Percentiles rank a stretch among this genome's conserved stretches.
Conservation (phyloP, 805 yeast genomes). For the Wickerhamomyces bovis region DNA sequence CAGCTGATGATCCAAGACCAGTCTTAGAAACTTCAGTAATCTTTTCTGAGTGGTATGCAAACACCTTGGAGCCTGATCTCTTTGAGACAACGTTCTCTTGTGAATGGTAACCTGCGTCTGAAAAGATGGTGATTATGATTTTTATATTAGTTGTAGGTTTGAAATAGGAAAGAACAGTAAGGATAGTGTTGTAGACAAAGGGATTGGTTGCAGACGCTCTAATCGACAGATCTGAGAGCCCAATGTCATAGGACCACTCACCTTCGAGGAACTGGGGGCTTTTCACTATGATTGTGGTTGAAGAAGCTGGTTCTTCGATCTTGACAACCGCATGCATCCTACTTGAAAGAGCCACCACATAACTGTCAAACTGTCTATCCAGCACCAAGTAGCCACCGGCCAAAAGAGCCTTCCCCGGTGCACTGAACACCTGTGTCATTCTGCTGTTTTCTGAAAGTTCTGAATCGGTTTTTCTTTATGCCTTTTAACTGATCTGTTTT, state of each 20-base stretch:
- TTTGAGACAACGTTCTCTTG: slow-evolving; percentile 41
- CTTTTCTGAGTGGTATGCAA: slow-evolving; percentile 52
- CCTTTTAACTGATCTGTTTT: no score
- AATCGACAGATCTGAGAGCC: slow-evolving; percentile 20
- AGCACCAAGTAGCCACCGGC: slow-evolving; percentile 95
- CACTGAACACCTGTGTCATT: slow-evolving; percentile 53
- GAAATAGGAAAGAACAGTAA: slow-evolving; percentile 49
- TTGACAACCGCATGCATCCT: slow-evolving; percentile 75
- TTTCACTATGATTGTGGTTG: slow-evolving; percentile 34
- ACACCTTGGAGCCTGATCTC: slow-evolving; percentile 34
- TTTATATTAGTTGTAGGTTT: slow-evolving; percentile 22
- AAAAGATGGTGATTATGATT: slow-evolving; percentile 52
- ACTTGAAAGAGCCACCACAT: slow-evolving; percentile 82
- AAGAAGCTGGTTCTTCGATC: not conserved
- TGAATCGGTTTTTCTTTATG: not conserved
- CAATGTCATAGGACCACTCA: slow-evolving; percentile 52
- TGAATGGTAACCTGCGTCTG: slow-evolving; percentile 89
- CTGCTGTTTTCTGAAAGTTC: not conserved
- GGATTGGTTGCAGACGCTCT: slow-evolving; percentile 48
- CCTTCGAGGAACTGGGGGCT: slow-evolving; percentile 78
- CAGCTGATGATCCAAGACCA: slow-evolving; percentile 95
- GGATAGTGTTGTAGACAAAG: slow-evolving; percentile 61
- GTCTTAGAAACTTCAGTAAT: slow-evolving; percentile 83
- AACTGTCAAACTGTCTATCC: slow-evolving; percentile 67
- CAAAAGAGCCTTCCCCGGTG: slow-evolving; percentile 91